Base-by-base conservation (phyloP, 2,329 filamentous ascomycete species). In the Dichotomopilus funicola region DNA sequence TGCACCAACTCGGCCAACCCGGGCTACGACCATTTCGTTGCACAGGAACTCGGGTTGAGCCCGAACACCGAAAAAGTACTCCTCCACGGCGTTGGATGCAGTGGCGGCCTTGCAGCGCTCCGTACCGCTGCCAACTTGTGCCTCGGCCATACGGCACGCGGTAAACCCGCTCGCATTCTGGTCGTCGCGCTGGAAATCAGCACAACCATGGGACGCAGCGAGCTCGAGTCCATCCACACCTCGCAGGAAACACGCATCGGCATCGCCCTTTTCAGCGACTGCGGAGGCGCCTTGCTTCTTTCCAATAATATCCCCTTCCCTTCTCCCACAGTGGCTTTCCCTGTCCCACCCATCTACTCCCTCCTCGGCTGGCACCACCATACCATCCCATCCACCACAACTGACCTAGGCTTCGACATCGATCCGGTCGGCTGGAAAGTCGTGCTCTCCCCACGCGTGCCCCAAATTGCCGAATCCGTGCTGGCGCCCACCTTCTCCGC, bases 1-100 rank as follows among this genome's bases (percentile, higher is more conserved):
- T 87, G 85, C 66, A 88, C 84, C 7, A 81, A 87, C 65, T 85
- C 82, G 60, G 82, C 83, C 12, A 87, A 87, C 65, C 84, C 84
- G 0, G 84, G 84, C 1, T 87, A 82, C 64, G 85, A 87, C 61
- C 81, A 86, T 66, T 85, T 75, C 59, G 80, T 87, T 31, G 78
- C 78, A 51, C 82, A 80, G 63, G 71, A 74, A 4, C 70, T 88
- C 2, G 81, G 81, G 0, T 72, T 87, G 35, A 72, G 73, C n/a
- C 72, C 77, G 37, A 71, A 71, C n/a, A 76, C 84, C 2, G 82
- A 88, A 62, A 86, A 83, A 63, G 79, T 85, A 5, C 72, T 87
- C 4, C 72, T 88, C 12, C 83, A 87, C 63, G 84, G 84, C 3
- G 75, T 87, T 11, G 85, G 84, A 10, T 88, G 85, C 65, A 79